Percentiles rank a stretch among this genome's conserved stretches.
These are phyloP conservation scores for Trypanosoma cruzi DNA, from an alignment of 208 protist species.

Conservation along the genomic window DNA sequence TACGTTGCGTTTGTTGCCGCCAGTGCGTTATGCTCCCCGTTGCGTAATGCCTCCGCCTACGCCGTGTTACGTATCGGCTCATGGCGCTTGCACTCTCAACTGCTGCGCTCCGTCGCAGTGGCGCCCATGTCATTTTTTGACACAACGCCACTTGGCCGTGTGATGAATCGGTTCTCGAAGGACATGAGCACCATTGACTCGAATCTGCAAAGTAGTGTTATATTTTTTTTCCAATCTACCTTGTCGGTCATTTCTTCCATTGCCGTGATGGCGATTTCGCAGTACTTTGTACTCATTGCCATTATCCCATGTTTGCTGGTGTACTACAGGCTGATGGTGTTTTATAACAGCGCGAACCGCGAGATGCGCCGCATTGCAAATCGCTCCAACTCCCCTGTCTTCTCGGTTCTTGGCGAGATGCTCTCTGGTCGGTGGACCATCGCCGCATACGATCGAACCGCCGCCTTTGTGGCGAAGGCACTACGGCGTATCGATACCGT, in stretches of 20 bases:
- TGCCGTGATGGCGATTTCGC: slow-evolving; percentile 41
- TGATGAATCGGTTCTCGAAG: slow-evolving; percentile 95
- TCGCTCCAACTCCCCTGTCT: slow-evolving; percentile 92
- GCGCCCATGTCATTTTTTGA: slow-evolving; percentile 95
- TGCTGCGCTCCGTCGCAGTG: slow-evolving; percentile 54
- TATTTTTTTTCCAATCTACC: slow-evolving; percentile 63
- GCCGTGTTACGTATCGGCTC: slow-evolving; percentile 38
- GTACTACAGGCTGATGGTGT: slow-evolving; percentile 89
- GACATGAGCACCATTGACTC: slow-evolving; percentile 89
- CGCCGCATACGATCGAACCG: slow-evolving; percentile 50
- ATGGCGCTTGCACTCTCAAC: slow-evolving; percentile 41
- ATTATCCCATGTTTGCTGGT: slow-evolving; percentile 46
- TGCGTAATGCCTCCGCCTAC: slow-evolving; percentile 45
- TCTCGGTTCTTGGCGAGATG: slow-evolving; percentile 92
- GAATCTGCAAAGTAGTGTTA: slow-evolving; percentile 47
- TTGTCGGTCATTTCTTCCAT: slow-evolving; percentile 60
- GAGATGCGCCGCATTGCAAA: slow-evolving; percentile 91
- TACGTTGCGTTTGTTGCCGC: slow-evolving; percentile 45
- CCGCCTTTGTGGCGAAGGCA: slow-evolving; percentile 36
- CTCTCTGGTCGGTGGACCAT: slow-evolving; percentile 90
- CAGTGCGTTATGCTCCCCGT: slow-evolving; percentile 35
- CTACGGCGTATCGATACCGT: slow-evolving; percentile 55
- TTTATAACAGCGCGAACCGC: slow-evolving; percentile 83
- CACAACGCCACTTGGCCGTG: slow-evolving; percentile 92
- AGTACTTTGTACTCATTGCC: slow-evolving; percentile 50